Percentiles rank a stretch among this genome's conserved stretches.
Evolutionary conservation across 352 stramenopile species (phyloP).

Genomic region (Globisporangium ultimum): DNA sequence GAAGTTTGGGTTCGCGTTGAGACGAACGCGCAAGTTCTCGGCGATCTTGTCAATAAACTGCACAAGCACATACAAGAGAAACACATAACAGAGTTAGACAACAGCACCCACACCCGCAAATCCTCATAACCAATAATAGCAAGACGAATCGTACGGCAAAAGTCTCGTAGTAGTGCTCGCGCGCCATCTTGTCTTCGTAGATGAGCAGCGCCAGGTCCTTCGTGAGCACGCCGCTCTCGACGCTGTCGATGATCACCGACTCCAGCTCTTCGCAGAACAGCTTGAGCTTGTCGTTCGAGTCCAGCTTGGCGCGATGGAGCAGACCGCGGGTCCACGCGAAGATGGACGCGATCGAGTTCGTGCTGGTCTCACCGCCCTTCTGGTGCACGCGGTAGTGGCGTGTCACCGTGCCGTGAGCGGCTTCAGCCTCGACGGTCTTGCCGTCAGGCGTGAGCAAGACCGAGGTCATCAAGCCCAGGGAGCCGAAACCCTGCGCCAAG

Average conservation of each 20-base stretch:
- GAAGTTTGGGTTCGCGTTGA: constrained; percentile 36
- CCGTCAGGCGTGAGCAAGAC: constrained; percentile 83
- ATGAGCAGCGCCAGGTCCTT: constrained; percentile 86
- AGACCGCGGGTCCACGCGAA: constrained; percentile 88
- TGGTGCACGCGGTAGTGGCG: constrained; percentile 87
- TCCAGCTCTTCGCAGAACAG: constrained; percentile 77
- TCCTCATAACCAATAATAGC: neutral
- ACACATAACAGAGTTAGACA: neutral
- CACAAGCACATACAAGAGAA: neutral
- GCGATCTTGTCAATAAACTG: constrained; percentile 57
- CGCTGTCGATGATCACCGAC: constrained; percentile 66
- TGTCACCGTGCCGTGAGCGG: constrained; percentile 87
- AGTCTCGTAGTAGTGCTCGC: constrained; percentile 83
- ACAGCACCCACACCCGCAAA: neutral
- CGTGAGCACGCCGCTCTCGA: constrained; percentile 85
- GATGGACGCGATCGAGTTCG: constrained; percentile 88
- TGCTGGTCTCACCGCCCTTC: constrained; percentile 85
- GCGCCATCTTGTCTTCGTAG: constrained; percentile 65
- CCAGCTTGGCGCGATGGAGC: constrained; percentile 81
- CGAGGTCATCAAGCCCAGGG: constrained; percentile 86
- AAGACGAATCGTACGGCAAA: constrained; percentile 26
- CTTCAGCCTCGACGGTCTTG: constrained; percentile 86
- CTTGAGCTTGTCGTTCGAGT: constrained; percentile 73
- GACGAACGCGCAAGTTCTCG: constrained; percentile 37
- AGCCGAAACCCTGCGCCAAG: constrained; percentile 85